Conservation (phyloP, 2,329 filamentous ascomycete genomes). For the Exserohilum turcica region DNA sequence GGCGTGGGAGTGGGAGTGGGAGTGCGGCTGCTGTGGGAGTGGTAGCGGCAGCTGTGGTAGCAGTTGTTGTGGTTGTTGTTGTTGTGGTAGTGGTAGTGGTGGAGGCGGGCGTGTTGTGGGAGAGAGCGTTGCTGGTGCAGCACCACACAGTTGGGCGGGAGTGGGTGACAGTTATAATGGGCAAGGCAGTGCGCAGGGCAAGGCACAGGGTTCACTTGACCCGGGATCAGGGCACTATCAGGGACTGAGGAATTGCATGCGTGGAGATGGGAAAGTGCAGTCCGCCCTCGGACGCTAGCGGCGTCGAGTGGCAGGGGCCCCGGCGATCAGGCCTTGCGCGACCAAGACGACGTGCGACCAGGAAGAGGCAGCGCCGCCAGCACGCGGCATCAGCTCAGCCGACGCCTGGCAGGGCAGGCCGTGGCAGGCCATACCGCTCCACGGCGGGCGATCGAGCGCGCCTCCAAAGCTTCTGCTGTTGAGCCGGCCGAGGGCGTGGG, state of each 20-base stretch:
- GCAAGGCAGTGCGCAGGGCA: conserved; percentile 27
- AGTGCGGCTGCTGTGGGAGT: neutral
- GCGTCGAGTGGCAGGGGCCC: conserved; percentile 17
- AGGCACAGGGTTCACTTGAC: conserved; percentile 10
- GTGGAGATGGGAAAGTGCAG: conserved; percentile 16
- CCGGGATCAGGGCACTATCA: conserved; percentile 26
- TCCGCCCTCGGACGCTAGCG: conserved; percentile 17
- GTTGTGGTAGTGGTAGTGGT: neutral
- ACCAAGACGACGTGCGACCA: conserved; percentile 7
- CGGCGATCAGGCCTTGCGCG: conserved; percentile 18
- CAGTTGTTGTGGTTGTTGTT: neutral
- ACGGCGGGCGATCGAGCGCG: neutral
- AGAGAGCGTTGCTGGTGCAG: conserved; percentile 17
- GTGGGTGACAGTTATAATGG: conserved; percentile 24
- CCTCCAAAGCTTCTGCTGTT: conserved; percentile 7
- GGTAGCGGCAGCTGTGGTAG: neutral
- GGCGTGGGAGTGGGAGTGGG: neutral
- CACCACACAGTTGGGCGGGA: conserved; percentile 21
- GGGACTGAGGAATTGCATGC: conserved; percentile 22
- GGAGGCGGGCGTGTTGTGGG: conserved; percentile 6
- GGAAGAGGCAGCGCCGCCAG: conserved; percentile 7
- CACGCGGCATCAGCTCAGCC: conserved; percentile 7
- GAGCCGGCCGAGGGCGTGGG: neutral
- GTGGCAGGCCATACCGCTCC: neutral
- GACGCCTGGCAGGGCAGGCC: neutral